Evolutionary conservation across 1,139 yeast genomes (phyloP).

Genomic region (Hemisphaericaspora lyxosophila): DNA sequence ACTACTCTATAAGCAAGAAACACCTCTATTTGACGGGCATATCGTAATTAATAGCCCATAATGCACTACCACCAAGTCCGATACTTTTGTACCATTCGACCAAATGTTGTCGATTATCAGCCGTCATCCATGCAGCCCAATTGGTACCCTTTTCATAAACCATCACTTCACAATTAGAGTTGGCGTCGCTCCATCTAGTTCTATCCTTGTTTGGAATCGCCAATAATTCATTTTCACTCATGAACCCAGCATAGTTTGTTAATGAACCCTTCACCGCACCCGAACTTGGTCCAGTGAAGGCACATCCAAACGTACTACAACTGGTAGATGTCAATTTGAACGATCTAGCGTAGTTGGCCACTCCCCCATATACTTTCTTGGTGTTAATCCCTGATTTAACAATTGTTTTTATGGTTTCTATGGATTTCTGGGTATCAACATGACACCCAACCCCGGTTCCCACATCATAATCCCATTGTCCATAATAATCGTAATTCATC

Average conservation of each 20-base stretch:
- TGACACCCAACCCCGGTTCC: slow-evolving; percentile 16
- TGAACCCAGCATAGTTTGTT: slow-evolving; percentile 2
- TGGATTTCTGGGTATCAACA: slow-evolving; percentile 12
- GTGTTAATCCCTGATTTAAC: slow-evolving; percentile 20
- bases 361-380: slow-evolving; percentile 19
- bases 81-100: slow-evolving; percentile 4
- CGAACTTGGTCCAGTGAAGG: slow-evolving; percentile 5
- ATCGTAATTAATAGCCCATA: slow-evolving; percentile 7
- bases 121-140: slow-evolving; percentile 7
- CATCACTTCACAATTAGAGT: slow-evolving; percentile 5
- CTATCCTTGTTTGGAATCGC: not conserved
- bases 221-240: slow-evolving; percentile 5
- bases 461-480: slow-evolving; percentile 14
- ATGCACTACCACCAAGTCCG: slow-evolving; percentile 6
- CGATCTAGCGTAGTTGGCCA: slow-evolving; percentile 21
- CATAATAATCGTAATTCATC: slow-evolving; percentile 20
- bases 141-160: slow-evolving; percentile 5
- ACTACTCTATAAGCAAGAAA: too few relatives aligned
- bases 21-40: slow-evolving; percentile 3
- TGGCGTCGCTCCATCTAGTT: slow-evolving; percentile 3
- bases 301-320: slow-evolving; percentile 9
- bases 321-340: slow-evolving; percentile 9
- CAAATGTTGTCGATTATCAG: slow-evolving; percentile 1
- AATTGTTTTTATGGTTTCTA: slow-evolving; percentile 14
- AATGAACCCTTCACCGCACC: slow-evolving; percentile 4